These are phyloP conservation scores for Dipsacomyces acuminosporus DNA, from an alignment of 371 early-diverging fungal species.

Conservation along the genomic window DNA sequence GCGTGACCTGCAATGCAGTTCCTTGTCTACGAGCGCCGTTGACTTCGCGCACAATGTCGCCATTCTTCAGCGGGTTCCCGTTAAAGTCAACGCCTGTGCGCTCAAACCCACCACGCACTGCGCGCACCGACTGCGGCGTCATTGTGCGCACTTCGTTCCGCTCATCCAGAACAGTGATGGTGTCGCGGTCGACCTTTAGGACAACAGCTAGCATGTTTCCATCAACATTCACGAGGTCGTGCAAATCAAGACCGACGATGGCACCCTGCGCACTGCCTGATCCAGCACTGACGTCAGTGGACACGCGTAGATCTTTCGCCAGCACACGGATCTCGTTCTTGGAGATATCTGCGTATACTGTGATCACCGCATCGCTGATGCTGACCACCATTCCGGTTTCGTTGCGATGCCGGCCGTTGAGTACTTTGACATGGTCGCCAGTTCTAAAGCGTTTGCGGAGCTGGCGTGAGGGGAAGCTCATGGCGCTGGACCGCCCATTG, in stretches of 20 bases:
- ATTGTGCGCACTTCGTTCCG: conserved; percentile 66
- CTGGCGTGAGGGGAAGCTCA: conserved; percentile 53
- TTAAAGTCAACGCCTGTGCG: conserved; percentile 75
- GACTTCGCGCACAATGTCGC: conserved; percentile 74
- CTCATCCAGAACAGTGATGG: conserved; percentile 74
- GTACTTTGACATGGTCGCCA: conserved; percentile 95
- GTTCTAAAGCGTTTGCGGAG: conserved; percentile 80
- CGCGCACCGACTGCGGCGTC: conserved; percentile 63
- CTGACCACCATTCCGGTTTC: conserved; percentile 86
- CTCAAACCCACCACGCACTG: conserved; percentile 58
- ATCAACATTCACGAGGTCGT: conserved; percentile 67
- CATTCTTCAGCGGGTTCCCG: conserved; percentile 70
- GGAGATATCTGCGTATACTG: conserved; percentile 73
- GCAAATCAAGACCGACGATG: conserved; percentile 64
- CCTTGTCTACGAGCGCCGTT: conserved; percentile 58
- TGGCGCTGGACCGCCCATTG: conserved; percentile 10
- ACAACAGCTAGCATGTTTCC: conserved; percentile 79
- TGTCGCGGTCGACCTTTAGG: conserved; percentile 72
- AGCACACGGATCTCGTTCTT: conserved; percentile 78
- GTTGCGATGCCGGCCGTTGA: conserved; percentile 78
- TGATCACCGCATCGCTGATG: conserved; percentile 71
- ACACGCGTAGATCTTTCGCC: conserved; percentile 79
- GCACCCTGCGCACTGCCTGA: conserved; percentile 30
- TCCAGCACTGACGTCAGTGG: conserved; percentile 52
- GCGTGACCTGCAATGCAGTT: conserved; percentile 66